Evolutionary conservation across 1,139 yeast species (phyloP).

Genomic region (Waltiozyma sp.): DNA sequence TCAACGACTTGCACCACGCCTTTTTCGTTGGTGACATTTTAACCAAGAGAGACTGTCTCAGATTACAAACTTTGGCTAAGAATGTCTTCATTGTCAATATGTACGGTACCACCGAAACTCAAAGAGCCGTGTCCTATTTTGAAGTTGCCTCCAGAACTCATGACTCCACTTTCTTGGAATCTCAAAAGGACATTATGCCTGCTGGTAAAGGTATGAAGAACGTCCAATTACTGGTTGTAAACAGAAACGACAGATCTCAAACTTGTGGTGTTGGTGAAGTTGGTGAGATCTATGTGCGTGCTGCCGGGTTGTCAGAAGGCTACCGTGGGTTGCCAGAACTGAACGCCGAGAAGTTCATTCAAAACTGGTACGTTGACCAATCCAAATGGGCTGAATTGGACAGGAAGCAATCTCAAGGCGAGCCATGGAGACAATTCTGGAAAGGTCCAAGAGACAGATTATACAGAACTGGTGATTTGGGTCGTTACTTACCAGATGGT

Average conservation of each 20-base stretch:
- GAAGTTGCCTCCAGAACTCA: slow-evolving; percentile 66
- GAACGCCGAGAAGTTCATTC: slow-evolving; percentile 77
- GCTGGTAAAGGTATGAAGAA: slow-evolving; percentile 97
- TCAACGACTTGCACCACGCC: slow-evolving; percentile 85
- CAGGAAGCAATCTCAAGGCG: slow-evolving; percentile 25
- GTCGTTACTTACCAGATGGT: slow-evolving; percentile 93
- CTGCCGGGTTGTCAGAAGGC: slow-evolving; percentile 96
- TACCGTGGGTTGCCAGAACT: slow-evolving; percentile 85
- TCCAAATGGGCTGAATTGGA: slow-evolving; percentile 51
- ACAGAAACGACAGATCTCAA: slow-evolving; percentile 76
- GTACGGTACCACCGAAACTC: slow-evolving; percentile 99
- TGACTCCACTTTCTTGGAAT: slow-evolving; percentile 66
- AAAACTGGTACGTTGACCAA: slow-evolving; percentile 74
- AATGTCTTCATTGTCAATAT: slow-evolving; percentile 88
- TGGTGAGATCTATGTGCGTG: slow-evolving; percentile 96
- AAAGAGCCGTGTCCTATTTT: slow-evolving; percentile 90
- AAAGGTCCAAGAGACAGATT: slow-evolving; percentile 89
- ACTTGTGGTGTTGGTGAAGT: slow-evolving; percentile 98
- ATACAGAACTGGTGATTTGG: slow-evolving; percentile 95
- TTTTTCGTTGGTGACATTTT: slow-evolving; percentile 97
- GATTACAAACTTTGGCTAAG: slow-evolving; percentile 84
- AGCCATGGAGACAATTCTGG: slow-evolving; percentile 78
- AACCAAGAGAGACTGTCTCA: slow-evolving; percentile 91
- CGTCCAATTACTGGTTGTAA: slow-evolving; percentile 88
- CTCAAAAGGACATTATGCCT: slow-evolving; percentile 92